Conservation (phyloP, 2,329 filamentous ascomycete species). For the Paecilomyces formosus region DNA sequence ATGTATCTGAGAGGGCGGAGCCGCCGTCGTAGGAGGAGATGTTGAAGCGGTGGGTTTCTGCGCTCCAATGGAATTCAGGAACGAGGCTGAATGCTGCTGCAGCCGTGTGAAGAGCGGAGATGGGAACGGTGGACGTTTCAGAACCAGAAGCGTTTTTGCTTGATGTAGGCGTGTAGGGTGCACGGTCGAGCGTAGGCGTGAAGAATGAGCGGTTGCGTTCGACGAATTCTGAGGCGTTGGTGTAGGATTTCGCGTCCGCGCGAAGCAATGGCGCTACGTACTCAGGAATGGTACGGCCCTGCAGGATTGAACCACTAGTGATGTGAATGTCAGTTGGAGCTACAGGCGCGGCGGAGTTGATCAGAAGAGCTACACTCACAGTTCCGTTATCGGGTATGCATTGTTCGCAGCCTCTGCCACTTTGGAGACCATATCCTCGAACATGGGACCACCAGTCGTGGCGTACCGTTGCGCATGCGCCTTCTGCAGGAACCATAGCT, state of each 20-base stretch:
- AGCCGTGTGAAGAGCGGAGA: constrained; percentile 36
- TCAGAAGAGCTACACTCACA: constrained; percentile 16
- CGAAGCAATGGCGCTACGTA: constrained; percentile 47
- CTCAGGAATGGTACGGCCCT: constrained; percentile 30
- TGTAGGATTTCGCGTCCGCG: constrained; percentile 52
- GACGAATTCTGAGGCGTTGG: constrained; percentile 48
- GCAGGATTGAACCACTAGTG: constrained; percentile 19
- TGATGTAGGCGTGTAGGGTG: constrained; percentile 15
- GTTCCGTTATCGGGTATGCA: constrained; percentile 13
- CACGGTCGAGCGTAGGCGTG: constrained; percentile 22
- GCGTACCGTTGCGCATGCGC: constrained; percentile 53
- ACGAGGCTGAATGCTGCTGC: constrained; percentile 37
- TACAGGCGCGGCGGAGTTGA: not conserved
- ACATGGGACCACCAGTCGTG: constrained; percentile 35
- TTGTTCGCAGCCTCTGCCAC: constrained; percentile 21
- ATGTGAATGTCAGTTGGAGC: constrained; percentile 3
- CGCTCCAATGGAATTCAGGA: constrained; percentile 32
- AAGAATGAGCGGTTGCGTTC: constrained; percentile 54
- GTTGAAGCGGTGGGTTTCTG: constrained; percentile 32
- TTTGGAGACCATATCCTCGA: constrained; percentile 32
- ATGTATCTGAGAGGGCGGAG: constrained; percentile 3
- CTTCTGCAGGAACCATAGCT: constrained; percentile 72
- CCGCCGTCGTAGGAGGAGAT: constrained; percentile 28
- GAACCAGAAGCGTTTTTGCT: constrained; percentile 8
- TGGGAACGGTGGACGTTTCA: constrained; percentile 14